Evolutionary conservation across 805 yeast genomes (phyloP).

Genomic region (Starmerella roubikii): DNA sequence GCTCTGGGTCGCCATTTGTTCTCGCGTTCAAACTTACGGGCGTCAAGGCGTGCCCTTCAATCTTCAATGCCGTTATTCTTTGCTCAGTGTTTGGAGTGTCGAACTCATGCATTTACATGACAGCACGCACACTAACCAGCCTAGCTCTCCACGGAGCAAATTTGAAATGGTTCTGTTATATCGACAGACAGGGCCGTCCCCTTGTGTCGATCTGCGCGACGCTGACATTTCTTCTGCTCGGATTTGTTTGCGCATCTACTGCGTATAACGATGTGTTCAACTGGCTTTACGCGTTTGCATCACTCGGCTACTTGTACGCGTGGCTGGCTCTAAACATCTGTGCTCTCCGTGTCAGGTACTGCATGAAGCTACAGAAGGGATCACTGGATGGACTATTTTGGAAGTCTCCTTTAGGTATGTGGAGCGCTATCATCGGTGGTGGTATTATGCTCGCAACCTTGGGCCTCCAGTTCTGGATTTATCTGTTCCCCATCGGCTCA

Average conservation of each 20-base stretch:
- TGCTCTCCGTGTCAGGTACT: conserved; percentile 36
- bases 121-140: conserved; percentile 51
- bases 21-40: conserved; percentile 62
- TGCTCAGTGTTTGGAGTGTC: conserved; percentile 67
- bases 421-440: conserved; percentile 54
- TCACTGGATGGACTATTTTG: conserved; percentile 50
- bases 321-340: conserved; percentile 15
- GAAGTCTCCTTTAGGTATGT: conserved; percentile 50
- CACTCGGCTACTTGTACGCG: conserved; percentile 15
- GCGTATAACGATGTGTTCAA: conserved; percentile 16
- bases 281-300: conserved; percentile 18
- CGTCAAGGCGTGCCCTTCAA: conserved; percentile 52
- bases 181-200: conserved; percentile 68
- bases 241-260: conserved; percentile 47
- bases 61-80: conserved; percentile 63
- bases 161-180: conserved; percentile 46
- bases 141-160: conserved; percentile 49
- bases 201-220: conserved; percentile 42
- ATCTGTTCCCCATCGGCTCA: conserved; percentile 49
- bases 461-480: conserved; percentile 68
- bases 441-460: conserved; percentile 45
- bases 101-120: conserved; percentile 52
- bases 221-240: conserved; percentile 36
- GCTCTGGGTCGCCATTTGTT: conserved; percentile 71
- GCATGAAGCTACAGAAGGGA: conserved; percentile 50